A percentile compares a stretch with the other conserved stretches of the same genome.
These are phyloP conservation scores for Phyllostachys edulis DNA, from an alignment of 176 grass and related monocot genomes.

Conservation along the genomic window DNA sequence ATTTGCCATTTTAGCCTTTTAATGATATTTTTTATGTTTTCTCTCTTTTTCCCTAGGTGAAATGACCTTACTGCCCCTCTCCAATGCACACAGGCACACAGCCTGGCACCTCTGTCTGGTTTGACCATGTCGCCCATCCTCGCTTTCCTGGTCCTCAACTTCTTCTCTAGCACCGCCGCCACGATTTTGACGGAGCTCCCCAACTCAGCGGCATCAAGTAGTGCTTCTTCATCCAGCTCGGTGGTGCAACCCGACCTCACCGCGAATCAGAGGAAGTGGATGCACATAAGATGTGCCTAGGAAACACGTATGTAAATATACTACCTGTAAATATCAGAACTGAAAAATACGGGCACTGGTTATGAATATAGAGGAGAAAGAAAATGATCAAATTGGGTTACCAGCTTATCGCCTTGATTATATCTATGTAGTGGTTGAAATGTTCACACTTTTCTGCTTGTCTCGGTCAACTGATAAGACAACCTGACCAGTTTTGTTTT, in stretches of 20 bases:
- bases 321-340: conserved; percentile 34
- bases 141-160: conserved; percentile 89
- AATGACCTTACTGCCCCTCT: too few relatives aligned
- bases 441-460: background rate
- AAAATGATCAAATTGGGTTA: background rate
- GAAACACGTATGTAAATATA: conserved; percentile 12
- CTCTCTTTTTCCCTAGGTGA: too few relatives aligned
- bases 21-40: too few relatives aligned
- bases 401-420: background rate
- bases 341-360: background rate
- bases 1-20: too few relatives aligned
- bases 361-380: background rate
- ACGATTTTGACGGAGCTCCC: conserved; percentile 92
- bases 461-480: background rate
- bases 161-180: conserved; percentile 76
- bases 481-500: background rate
- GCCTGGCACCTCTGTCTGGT: too few relatives aligned
- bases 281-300: conserved; percentile 26
- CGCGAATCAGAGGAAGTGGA: conserved; percentile 68
- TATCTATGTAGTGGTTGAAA: background rate
- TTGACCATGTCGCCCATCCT: conserved; percentile 98
- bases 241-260: conserved; percentile 31
- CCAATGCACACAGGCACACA: too few relatives aligned
- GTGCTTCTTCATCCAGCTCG: background rate
- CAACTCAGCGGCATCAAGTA: background rate